Evolutionary conservation across 331 rosid genomes (phyloP).

Genomic region (Acacia concinna): DNA sequence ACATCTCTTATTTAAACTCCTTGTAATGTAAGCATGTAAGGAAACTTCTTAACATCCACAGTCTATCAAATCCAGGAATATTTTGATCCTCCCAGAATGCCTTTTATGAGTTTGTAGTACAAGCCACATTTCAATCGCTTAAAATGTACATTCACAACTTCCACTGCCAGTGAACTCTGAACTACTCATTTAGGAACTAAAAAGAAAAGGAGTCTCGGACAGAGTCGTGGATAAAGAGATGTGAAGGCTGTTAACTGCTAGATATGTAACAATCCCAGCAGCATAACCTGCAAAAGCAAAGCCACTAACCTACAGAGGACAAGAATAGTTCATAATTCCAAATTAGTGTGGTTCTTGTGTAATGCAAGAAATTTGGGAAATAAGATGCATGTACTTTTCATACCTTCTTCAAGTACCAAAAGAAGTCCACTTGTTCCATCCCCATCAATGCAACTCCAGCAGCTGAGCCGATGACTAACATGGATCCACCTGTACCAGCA

Average conservation of each 20-base stretch:
- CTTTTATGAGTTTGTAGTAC: neutral
- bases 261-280: constrained; percentile 79
- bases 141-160: constrained; percentile 13
- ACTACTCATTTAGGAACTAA: constrained; percentile 49
- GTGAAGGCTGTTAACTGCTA: constrained; percentile 64
- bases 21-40: neutral
- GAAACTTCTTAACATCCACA: neutral
- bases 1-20: constrained; percentile 8
- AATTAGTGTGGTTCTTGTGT: neutral
- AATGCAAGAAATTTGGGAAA: neutral
- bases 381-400: neutral
- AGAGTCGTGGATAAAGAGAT: constrained; percentile 62
- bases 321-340: neutral
- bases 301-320: constrained; percentile 72
- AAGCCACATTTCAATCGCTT: neutral
- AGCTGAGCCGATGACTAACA: constrained; percentile 87
- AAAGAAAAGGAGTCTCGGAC: constrained; percentile 67
- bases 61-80: neutral
- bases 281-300: constrained; percentile 93
- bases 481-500: constrained; percentile 97
- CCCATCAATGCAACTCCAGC: constrained; percentile 98
- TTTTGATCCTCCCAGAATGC: neutral
- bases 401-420: constrained; percentile 91
- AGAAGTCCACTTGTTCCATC: constrained; percentile 95
- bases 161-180: constrained; percentile 24